Evolutionary conservation across 2,329 filamentous ascomycete genomes (phyloP).

Genomic region (Microdochium bolleyi): DNA sequence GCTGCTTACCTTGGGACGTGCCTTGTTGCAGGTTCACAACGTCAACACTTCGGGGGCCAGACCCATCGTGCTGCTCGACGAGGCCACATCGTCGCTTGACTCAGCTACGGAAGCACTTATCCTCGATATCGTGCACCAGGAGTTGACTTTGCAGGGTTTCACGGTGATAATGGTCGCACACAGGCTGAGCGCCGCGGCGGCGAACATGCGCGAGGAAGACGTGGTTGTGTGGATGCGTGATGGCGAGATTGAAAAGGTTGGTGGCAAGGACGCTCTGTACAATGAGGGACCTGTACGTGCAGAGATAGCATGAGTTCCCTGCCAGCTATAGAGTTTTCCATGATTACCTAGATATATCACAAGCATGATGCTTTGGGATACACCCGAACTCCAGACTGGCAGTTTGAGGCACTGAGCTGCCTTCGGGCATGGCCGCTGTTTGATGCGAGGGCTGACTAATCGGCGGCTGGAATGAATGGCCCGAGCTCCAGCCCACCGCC

Average conservation of each 20-base stretch:
- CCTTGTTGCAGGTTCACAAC: background rate
- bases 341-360: too few species aligned
- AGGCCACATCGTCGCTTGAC: background rate
- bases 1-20: slow-evolving; percentile 15
- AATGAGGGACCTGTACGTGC: too few species aligned
- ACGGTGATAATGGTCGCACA: background rate
- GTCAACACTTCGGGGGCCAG: slow-evolving; percentile 6
- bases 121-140: background rate
- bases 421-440: too few species aligned
- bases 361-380: too few species aligned
- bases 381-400: too few species aligned
- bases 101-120: background rate
- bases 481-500: slow-evolving; percentile 1
- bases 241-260: slow-evolving; percentile 9
- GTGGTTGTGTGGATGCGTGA: slow-evolving; percentile 15
- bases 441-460: background rate
- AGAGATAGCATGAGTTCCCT: too few species aligned
- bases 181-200: slow-evolving; percentile 8
- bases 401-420: too few species aligned
- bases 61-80: slow-evolving; percentile 15
- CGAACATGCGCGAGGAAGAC: slow-evolving; percentile 16
- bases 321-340: too few species aligned
- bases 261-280: background rate
- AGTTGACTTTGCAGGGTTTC: slow-evolving; percentile 12
- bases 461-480: background rate